Base-by-base conservation (phyloP, 2,329 filamentous ascomycete genomes). In the Tolypocladium guangdongense region DNA sequence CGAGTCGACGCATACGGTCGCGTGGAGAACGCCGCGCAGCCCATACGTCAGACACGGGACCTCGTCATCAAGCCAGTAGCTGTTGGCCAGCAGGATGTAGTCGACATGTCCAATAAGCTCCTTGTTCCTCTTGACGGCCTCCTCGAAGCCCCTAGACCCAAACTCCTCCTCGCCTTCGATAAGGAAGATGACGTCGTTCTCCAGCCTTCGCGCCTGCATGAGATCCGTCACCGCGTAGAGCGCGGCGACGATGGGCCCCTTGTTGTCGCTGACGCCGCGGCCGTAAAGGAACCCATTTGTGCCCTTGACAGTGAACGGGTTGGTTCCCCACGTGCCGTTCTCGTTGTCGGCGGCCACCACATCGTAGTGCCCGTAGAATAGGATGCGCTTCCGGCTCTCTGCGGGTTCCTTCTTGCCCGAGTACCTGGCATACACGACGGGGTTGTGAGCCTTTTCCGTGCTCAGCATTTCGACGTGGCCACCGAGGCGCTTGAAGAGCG, bases 341-440 rank as follows among this genome's bases (percentile, higher is more conserved):
- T 87, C 87, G 38, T 86, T 84, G 59, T 96, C 90, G 0, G 93
- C 93, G 1, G 90, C 82, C 4, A 99, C 93, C 2, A 99, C 91
- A 65, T 99, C 93, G 73, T 99, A 99, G 67, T 99, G 93, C 0
- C 95, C 93, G 64, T 99, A 99, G 67, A 99, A 99, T 0, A 99
- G 74, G 10, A 97, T 88, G 33, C 89, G 90, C 71, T 93, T 96
- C 20, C 88, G 81, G 30, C 81, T 75, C 30, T 80, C 77, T 0
- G 81, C 73, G 1, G 83, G 80, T 12, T 82, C 78, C 56, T 78
- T 82, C 68, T 84, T 93, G 4, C 87, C 90, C 46, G 82, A 81
- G 66, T 99, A 99, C 55, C 86, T 87, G 41, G 93, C 93, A 60
- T 88, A 86, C 0, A 99, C 90, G n/a, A 99, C 86, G 0, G 93